phyloP scores from a whole-genome alignment of 768 basidiomycete genomes.

The Amanita molliuscula region DNA sequence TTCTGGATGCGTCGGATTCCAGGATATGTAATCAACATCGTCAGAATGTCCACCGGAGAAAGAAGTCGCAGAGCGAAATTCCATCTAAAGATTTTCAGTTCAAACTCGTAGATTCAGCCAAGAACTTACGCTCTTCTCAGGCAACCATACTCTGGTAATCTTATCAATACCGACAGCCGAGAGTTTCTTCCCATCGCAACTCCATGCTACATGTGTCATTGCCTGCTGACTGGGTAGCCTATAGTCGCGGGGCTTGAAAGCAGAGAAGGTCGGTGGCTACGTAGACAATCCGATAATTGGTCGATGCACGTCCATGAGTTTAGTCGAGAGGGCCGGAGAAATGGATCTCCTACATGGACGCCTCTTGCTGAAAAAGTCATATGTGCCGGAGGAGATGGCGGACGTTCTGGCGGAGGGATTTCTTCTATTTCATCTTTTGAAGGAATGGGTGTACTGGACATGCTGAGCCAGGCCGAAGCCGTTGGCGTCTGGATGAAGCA shows the following conservation, averaged over 20 bases:
- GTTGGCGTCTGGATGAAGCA: background rate
- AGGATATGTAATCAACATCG: constrained; percentile 74
- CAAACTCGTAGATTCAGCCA: background rate
- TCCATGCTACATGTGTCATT: constrained; percentile 78
- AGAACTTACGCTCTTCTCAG: constrained; percentile 60
- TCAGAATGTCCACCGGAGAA: constrained; percentile 68
- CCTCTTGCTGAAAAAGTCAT: constrained; percentile 62
- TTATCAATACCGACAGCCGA: constrained; percentile 81
- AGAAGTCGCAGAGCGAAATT: constrained; percentile 50
- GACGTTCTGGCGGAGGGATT: constrained; percentile 42
- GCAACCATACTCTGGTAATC: constrained; percentile 63
- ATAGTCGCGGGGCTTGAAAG: constrained; percentile 70
- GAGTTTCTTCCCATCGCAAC: constrained; percentile 71
- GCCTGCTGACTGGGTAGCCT: constrained; percentile 52
- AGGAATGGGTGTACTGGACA: constrained; percentile 5
- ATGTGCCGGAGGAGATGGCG: constrained; percentile 64
- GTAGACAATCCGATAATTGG: constrained; percentile 2
- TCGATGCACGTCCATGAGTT: constrained; percentile 6
- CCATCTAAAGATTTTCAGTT: constrained; percentile 41
- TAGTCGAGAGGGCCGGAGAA: constrained; percentile 11
- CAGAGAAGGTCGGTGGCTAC: constrained; percentile 70
- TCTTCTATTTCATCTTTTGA: constrained; percentile 50
- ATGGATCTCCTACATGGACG: constrained; percentile 51
- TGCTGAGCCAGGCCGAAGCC: no score
- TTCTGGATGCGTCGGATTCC: constrained; percentile 82